A percentile compares a stretch with the other conserved stretches of the same genome.
These are phyloP conservation scores for Medicago ruthenica DNA, from an alignment of 306 rosid species.

Conservation along the genomic window DNA sequence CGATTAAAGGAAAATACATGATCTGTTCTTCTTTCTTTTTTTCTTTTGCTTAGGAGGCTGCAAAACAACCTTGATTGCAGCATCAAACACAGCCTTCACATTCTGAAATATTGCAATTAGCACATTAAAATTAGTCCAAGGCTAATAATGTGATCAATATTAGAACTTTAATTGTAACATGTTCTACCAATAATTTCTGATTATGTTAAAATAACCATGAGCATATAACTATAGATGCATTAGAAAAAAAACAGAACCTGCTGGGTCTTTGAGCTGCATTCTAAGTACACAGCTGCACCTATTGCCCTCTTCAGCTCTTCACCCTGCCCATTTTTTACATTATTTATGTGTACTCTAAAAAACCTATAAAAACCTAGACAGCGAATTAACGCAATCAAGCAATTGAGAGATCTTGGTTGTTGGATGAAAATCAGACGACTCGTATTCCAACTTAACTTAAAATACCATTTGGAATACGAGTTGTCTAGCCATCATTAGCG, in stretches of 20 bases:
- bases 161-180: not conserved
- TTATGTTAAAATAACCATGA: too few relatives aligned
- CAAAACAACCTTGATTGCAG: constrained; percentile 59
- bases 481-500: not conserved
- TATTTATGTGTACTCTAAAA: constrained; percentile 8
- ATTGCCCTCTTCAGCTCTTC: constrained; percentile 91
- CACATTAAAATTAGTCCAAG: constrained; percentile 12
- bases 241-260: constrained; percentile 58
- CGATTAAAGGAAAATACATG: constrained; percentile 51
- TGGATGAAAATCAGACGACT: not conserved
- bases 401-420: not conserved
- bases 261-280: constrained; percentile 96
- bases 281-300: constrained; percentile 90
- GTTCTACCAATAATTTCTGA: not conserved
- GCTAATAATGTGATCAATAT: not conserved
- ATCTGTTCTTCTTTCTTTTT: constrained; percentile 55
- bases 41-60: constrained; percentile 60
- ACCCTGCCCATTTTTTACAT: constrained; percentile 61
- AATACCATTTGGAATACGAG: not conserved
- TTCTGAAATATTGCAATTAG: constrained; percentile 49
- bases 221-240: not conserved
- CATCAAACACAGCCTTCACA: constrained; percentile 56
- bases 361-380: constrained; percentile 9
- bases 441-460: not conserved
- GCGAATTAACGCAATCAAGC: not conserved